A percentile compares a stretch with the other conserved stretches of the same genome.
Evolutionary conservation across 2,329 filamentous ascomycete genomes (phyloP).

Genomic region (Alternaria ventricosa): DNA sequence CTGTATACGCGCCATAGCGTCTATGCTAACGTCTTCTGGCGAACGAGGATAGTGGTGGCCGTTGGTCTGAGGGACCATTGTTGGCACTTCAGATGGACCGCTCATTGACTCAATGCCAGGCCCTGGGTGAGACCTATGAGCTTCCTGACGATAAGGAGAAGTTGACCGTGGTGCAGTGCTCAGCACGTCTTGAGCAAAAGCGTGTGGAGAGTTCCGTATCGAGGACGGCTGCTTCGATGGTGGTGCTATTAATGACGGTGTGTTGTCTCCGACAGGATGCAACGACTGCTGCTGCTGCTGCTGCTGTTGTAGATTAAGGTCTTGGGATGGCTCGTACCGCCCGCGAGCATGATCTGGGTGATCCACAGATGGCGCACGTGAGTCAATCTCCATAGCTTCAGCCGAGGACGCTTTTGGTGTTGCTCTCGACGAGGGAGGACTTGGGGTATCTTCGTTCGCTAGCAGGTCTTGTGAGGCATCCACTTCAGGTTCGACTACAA

Average conservation of each 20-base stretch:
- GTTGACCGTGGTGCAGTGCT: slow-evolving; percentile 20
- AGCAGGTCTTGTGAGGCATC: slow-evolving; percentile 28
- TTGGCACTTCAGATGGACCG: slow-evolving; percentile 22
- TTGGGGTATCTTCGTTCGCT: slow-evolving; percentile 23
- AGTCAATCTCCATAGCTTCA: slow-evolving; percentile 40
- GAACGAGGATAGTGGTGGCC: slow-evolving; percentile 39
- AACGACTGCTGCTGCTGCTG: slow-evolving; percentile 21
- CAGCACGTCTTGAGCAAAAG: slow-evolving; percentile 22
- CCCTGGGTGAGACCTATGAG: slow-evolving; percentile 22
- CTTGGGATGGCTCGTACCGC: slow-evolving; percentile 20
- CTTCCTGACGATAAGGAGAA: slow-evolving; percentile 21
- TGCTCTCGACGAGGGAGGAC: slow-evolving; percentile 20
- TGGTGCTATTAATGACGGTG: slow-evolving; percentile 23
- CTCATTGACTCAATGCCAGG: slow-evolving; percentile 16
- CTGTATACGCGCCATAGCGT: slow-evolving; percentile 55
- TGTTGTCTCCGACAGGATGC: slow-evolving; percentile 27
- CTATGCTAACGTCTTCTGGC: slow-evolving; percentile 41
- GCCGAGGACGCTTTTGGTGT: slow-evolving; percentile 6
- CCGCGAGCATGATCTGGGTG: slow-evolving; percentile 24
- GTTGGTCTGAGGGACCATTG: slow-evolving; percentile 27
- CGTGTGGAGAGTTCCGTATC: slow-evolving; percentile 16
- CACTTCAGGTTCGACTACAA: slow-evolving; percentile 37
- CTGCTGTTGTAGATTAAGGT: slow-evolving; percentile 21
- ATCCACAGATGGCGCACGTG: slow-evolving; percentile 27
- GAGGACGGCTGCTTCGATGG: slow-evolving; percentile 25